Base-by-base conservation (phyloP, 352 stramenopile genomes). In the Aphanomyces astaci region DNA sequence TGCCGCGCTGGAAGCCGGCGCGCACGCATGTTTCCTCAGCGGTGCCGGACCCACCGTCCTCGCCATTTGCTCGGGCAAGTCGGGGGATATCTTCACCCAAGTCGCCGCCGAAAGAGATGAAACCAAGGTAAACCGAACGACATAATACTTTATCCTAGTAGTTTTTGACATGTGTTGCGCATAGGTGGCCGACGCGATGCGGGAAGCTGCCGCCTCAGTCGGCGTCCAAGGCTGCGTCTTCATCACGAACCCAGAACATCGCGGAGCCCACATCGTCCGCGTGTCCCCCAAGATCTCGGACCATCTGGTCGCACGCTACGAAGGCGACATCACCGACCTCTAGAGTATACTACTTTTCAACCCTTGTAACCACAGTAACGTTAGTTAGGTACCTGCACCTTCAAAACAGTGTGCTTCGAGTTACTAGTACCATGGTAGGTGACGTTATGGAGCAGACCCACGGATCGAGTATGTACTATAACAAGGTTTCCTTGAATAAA, bases 51-150 rank as follows among this genome's bases (percentile, higher is more conserved):
- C 97, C 17, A 99, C 96, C 1, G 96, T 99, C 33, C 92, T 99
- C 77, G 96, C 97, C 10, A 97, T 99, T 73, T 99, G 96, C 19
- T 98, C 89, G 70, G 97, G 97, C 36, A 94, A 94, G 24, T 92
- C 86, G 65, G 97, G 97, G 40, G 97, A 99, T 81, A 99, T 99
- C 73, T 99, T 99, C 78, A 98, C 96, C 56, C 97, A 99, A 78
- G 79, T 95, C 59, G 70, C 90, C n/a, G 81, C 82, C 62, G 87
- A 95, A 72, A 80, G 87, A 49, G 79, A 89, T 75, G 84, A 94
- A 75, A 93, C 91, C 75, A 79, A 86, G 66, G 51, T 59, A 59
- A 0, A 40, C 1, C 13, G 17, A 22, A 43, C 0, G 22, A 55
- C 36, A 1, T 11, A 60, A 64, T 40, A 24, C 15, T 55, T 13